phyloP scores from a whole-genome alignment of 345 rosid species.

The Sisymbrium altissimum region DNA sequence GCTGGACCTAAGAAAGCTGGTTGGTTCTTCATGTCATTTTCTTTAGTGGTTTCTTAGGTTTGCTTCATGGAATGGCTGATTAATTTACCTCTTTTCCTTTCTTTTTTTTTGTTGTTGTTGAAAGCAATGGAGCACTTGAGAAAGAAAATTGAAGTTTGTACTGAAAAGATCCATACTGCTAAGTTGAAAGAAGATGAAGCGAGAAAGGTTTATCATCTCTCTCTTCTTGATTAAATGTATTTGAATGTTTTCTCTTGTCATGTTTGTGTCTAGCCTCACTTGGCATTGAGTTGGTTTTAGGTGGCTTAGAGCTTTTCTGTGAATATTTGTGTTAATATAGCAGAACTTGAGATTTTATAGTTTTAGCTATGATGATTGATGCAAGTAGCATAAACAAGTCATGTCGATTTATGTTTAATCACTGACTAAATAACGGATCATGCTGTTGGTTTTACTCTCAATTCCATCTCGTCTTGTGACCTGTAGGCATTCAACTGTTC shows the following conservation, averaged over 20 bases:
- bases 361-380: not conserved
- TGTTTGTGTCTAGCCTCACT: not conserved
- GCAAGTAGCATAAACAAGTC: not conserved
- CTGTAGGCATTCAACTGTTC: not conserved
- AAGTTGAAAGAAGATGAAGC: constrained; percentile 84
- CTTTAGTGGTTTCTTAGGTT: not conserved
- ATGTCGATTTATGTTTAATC: not conserved
- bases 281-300: not conserved
- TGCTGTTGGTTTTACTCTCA: constrained; percentile 1
- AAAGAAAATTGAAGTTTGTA: constrained; percentile 77
- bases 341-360: not conserved
- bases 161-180: constrained; percentile 66
- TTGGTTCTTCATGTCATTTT: constrained; percentile 17
- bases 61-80: constrained; percentile 4
- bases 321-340: not conserved
- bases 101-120: constrained; percentile 2
- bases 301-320: not conserved
- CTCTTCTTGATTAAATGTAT: not conserved
- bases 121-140: constrained; percentile 81
- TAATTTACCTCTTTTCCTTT: constrained; percentile 18
- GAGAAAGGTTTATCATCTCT: constrained; percentile 50
- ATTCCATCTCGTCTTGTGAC: not conserved
- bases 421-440: not conserved
- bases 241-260: not conserved
- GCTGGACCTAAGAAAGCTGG: constrained; percentile 98